Conservation (phyloP, 1,139 yeast genomes). For the Zygosaccharomyces pseudobailii region DNA sequence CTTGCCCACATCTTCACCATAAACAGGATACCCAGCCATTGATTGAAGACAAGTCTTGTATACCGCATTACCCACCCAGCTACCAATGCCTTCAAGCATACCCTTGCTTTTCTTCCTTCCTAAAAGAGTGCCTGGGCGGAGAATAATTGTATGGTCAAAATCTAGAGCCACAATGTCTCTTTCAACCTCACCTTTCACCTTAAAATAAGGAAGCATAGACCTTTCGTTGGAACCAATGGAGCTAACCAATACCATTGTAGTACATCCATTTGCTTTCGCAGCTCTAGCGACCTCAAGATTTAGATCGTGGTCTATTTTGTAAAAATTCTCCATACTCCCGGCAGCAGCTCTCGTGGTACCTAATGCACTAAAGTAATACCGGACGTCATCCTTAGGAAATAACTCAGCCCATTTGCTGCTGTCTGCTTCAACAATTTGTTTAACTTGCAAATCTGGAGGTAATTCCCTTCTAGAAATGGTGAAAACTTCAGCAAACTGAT, state of each 20-base stretch:
- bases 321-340: conserved; percentile 63
- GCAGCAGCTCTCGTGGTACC: conserved; percentile 75
- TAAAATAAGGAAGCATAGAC: conserved; percentile 54
- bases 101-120: conserved; percentile 54
- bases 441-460: conserved; percentile 14
- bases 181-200: conserved; percentile 63
- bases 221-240: conserved; percentile 51
- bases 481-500: conserved; percentile 35
- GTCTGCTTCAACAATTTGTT: conserved; percentile 37
- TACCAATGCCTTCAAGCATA: conserved; percentile 30
- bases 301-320: conserved; percentile 63
- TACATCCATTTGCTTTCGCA: conserved; percentile 62
- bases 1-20: conserved; percentile 47
- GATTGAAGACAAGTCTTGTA: conserved; percentile 38
- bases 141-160: conserved; percentile 62
- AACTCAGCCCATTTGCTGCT: conserved; percentile 40
- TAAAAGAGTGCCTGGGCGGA: conserved; percentile 65
- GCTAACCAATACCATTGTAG: conserved; percentile 60
- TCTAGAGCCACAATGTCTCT: conserved; percentile 50
- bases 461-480: conserved; percentile 45
- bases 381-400: conserved; percentile 23
- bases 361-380: conserved; percentile 52
- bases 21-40: conserved; percentile 38
- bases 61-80: conserved; percentile 34
- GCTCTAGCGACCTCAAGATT: conserved; percentile 61